phyloP scores from a whole-genome alignment of 805 yeast genomes.

The Metschnikowia hibisci region DNA sequence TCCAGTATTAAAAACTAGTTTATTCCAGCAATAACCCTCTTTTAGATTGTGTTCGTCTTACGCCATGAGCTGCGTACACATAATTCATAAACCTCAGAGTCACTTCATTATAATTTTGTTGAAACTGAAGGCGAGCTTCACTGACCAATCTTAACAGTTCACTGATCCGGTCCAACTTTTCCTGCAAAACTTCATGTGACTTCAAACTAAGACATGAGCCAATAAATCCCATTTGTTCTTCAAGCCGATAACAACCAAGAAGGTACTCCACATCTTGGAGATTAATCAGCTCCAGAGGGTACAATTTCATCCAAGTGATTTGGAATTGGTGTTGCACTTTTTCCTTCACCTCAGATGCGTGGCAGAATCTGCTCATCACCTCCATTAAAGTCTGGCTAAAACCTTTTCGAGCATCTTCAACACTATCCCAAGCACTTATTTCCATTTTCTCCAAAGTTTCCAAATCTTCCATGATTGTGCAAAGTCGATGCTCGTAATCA shows the following conservation, averaged over 20 bases:
- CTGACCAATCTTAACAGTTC: background rate
- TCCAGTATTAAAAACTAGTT: too few species aligned
- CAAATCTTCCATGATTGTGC: slow-evolving; percentile 1
- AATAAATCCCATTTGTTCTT: background rate
- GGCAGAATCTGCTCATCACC: background rate
- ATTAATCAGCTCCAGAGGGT: background rate
- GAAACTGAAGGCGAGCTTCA: background rate
- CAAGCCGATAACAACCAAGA: background rate
- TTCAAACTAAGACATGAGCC: background rate
- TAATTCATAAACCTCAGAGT: background rate
- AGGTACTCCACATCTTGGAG: background rate
- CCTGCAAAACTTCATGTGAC: background rate
- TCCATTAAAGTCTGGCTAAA: background rate
- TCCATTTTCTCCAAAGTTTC: background rate
- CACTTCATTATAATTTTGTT: background rate
- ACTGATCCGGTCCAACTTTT: background rate
- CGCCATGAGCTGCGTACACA: background rate
- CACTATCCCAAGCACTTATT: background rate
- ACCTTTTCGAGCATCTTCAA: background rate
- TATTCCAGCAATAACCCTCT: too few species aligned
- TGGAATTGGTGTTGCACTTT: background rate
- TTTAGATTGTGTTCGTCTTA: background rate
- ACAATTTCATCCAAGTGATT: background rate
- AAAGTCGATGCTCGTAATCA: background rate
- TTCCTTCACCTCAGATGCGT: background rate